Evolutionary conservation across 2,329 filamentous ascomycete species (phyloP), one percentile per base, ranked within the genome.

Genomic region (Tricladium varicosporioides): DNA sequence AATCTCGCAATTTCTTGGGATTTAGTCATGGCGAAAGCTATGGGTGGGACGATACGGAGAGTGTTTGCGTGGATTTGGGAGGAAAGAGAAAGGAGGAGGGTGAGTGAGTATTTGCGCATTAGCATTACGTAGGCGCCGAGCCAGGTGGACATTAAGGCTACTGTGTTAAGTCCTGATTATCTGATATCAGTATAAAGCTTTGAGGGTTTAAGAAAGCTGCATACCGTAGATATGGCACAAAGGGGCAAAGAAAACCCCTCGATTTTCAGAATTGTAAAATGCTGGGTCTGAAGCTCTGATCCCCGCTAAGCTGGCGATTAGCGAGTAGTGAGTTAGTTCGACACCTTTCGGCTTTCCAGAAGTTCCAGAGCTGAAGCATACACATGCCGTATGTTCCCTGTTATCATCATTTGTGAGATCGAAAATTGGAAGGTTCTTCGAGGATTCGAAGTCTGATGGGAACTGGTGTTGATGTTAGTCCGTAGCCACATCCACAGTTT

Each of bases 211-310:
- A 7, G 22, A 7, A 27, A 27, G 22, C 7, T 4, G 4, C 7
- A 40, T 40, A 31, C 44, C 45, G 16, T 48, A 54, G 13, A 54
- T 54, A 43, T 54, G 52, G n/a, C 52, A 19, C 4, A 54, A 16
- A 18, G 52, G 44, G 1, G 52, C 31, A 32, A 54, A 48, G 27
- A 54, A 54, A 15, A 53, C 51, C 2, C 19, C 27, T 13, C 40
- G 32, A 1, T n/a, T 14, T 5, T 47, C 40, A 2, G 43, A 47
- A 33, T 22, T 36, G 16, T 48, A 54, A n/a, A 54, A 48, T 5
- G 9, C 15, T 4, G 44, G 44, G 42, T 54, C 52, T 2, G 52
- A 54, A 22, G 44, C 10, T 7, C 52, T 22, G 16, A 48, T 42
- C 15, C 52, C 43, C 14, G 13, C 27, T 8, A 54, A 27, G 15